Evolutionary conservation across 805 yeast genomes (phyloP), one percentile per base, ranked within the genome.

Genomic region (Wilhelminamyces savonicus): DNA sequence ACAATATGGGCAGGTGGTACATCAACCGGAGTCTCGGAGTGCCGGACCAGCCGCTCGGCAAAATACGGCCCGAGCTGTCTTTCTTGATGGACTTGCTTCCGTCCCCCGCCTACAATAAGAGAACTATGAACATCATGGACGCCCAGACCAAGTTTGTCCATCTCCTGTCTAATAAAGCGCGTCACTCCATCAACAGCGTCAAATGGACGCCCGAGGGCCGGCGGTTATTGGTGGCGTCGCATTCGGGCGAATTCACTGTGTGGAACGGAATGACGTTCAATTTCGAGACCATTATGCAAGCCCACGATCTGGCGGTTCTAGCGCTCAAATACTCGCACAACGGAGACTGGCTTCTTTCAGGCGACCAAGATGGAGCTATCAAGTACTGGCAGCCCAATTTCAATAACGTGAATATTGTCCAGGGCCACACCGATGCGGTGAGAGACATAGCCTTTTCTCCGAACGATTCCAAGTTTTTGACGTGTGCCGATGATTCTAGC

Each of bases 371-470:
- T 34, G 99, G 98, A 16, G 66, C 70, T 5, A 73, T 92, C 46
- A 92, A 92, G 61, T 90, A 82, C 49, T 92, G 98, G 98, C 97
- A 88, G 59, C 94, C 97, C 4, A 92, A 92, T 57, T 85, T 92
- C 65, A 92, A 92, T 59, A 90, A 92, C 64, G 97, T 94, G 27
- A 87, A 90, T 52, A 80, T 84, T 17, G 54, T 78, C 20, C 50
- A 50, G 36, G 87, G 80, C 1, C 95, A 87, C 50, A 68, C 82
- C 4, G 92, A 85, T 53, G 83, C 84, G 7, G 72, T 92, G 23
- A 71, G 95, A 36, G 97, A 86, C 46, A 71, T 92, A 24, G 80
- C 88, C 5, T 92, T 92, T 55, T 75, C 90, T 29, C 96, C 96
- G 4, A 81, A 79, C 44, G 98, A 90, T 54, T 64, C 87, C 7